A percentile compares a stretch with the other conserved stretches of the same genome.
These are phyloP conservation scores for Avena atlantica DNA, from an alignment of 176 grass and related monocot genomes.

Conservation along the genomic window DNA sequence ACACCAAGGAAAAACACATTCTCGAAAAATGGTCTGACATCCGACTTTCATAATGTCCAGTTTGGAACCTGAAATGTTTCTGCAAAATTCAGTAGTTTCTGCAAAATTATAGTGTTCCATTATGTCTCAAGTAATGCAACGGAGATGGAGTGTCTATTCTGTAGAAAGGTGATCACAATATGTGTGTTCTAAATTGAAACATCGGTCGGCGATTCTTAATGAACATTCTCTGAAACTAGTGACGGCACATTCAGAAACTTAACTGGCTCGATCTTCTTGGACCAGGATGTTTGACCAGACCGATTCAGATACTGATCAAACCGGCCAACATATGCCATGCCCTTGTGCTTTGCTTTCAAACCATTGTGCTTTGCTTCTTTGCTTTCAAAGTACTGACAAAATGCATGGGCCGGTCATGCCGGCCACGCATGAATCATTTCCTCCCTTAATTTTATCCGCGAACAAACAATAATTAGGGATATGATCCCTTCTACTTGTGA, in stretches of 20 bases:
- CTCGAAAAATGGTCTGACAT: too few species aligned
- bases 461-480: background rate
- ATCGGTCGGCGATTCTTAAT: background rate
- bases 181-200: too few species aligned
- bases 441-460: conserved; percentile 24
- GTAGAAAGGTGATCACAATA: too few species aligned
- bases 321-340: conserved; percentile 33
- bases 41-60: too few species aligned
- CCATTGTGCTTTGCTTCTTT: conserved; percentile 19
- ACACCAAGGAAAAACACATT: too few species aligned
- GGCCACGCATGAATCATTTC: background rate
- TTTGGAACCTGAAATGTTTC: too few species aligned
- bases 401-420: conserved; percentile 44
- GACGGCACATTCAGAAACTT: background rate
- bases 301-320: background rate
- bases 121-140: too few species aligned
- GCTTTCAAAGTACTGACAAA: conserved; percentile 26
- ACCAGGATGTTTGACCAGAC: background rate
- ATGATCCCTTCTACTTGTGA: conserved; percentile 25
- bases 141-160: too few species aligned
- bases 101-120: too few species aligned
- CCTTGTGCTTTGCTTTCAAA: background rate
- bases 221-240: background rate
- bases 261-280: background rate
- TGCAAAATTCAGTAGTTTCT: too few species aligned